Conservation (phyloP, 2,329 filamentous ascomycete species). For the Fusarium sp. region DNA sequence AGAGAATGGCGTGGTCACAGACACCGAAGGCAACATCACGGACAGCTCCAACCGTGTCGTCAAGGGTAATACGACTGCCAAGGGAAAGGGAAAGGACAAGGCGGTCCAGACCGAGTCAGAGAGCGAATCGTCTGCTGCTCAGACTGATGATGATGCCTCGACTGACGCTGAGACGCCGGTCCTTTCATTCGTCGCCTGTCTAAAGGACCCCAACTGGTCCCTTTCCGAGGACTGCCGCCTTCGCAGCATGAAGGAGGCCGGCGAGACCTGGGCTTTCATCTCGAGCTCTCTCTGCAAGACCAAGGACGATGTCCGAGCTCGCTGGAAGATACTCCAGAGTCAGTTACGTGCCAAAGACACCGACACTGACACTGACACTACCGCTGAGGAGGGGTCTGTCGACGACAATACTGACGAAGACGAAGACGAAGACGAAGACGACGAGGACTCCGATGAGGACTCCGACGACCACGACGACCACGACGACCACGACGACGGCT, state of each 20-base stretch:
- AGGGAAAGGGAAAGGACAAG: constrained; percentile 11
- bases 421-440: neutral
- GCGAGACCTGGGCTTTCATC: constrained; percentile 47
- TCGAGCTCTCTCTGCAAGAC: constrained; percentile 38
- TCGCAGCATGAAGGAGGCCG: constrained; percentile 47
- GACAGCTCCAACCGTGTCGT: neutral
- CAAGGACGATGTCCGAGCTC: constrained; percentile 45
- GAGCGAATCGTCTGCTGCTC: constrained; percentile 1
- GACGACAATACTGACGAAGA: neutral
- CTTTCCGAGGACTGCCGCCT: constrained; percentile 50
- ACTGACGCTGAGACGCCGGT: constrained; percentile 2
- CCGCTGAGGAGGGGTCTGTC: neutral
- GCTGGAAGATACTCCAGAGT: constrained; percentile 48
- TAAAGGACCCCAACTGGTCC: constrained; percentile 42
- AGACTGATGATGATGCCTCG: neutral
- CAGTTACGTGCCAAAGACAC: constrained; percentile 8
- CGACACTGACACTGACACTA: neutral
- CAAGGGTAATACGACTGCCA: constrained; percentile 13
- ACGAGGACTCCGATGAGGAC: neutral
- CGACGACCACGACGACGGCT: neutral
- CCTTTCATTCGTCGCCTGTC: neutral
- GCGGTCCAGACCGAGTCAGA: neutral
- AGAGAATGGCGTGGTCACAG: neutral
- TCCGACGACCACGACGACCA: neutral
- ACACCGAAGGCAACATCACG: neutral